phyloP scores from a whole-genome alignment of 1,284 basidiomycete genomes.

The Irpex rosettiformis region DNA sequence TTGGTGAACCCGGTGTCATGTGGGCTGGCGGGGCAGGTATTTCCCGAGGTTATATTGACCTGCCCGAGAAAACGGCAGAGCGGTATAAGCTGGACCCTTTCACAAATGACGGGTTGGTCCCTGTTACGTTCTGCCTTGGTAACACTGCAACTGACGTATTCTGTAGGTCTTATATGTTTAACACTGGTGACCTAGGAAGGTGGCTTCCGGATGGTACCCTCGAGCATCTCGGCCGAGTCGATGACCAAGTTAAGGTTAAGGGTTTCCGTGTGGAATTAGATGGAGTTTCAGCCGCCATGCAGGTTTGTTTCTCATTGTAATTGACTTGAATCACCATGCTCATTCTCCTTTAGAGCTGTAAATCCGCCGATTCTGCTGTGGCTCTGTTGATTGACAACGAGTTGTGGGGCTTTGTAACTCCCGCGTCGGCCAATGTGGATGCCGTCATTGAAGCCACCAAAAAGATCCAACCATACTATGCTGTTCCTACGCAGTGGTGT shows the following conservation, averaged over 20 bases:
- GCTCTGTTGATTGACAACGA: slow-evolving; percentile 49
- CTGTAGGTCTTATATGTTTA: slow-evolving; percentile 51
- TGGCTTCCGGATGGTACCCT: slow-evolving; percentile 51
- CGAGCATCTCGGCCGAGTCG: slow-evolving; percentile 53
- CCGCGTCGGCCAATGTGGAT: slow-evolving; percentile 35
- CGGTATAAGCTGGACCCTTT: slow-evolving; percentile 50
- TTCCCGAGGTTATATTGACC: slow-evolving; percentile 50
- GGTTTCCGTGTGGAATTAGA: slow-evolving; percentile 62
- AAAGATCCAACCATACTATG: slow-evolving; percentile 57
- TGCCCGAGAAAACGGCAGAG: slow-evolving; percentile 52
- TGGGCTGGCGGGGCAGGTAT: slow-evolving; percentile 58
- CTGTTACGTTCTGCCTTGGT: slow-evolving; percentile 1
- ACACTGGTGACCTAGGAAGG: slow-evolving; percentile 54
- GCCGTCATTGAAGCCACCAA: slow-evolving; percentile 40
- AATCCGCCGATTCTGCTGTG: slow-evolving; percentile 43
- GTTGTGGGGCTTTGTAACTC: slow-evolving; percentile 55
- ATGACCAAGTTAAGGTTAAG: slow-evolving; percentile 57
- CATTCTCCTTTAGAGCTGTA: slow-evolving; percentile 33
- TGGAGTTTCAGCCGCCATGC: slow-evolving; percentile 55
- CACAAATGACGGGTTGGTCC: slow-evolving; percentile 41
- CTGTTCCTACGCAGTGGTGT: slow-evolving; percentile 46
- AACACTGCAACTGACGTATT: slow-evolving; percentile 7
- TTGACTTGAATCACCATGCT: not conserved
- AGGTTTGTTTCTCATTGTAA: slow-evolving; percentile 32
- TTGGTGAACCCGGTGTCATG: slow-evolving; percentile 52